Evolutionary conservation across 208 protist species (phyloP).

Genomic region (Vickermania spadyakhi): DNA sequence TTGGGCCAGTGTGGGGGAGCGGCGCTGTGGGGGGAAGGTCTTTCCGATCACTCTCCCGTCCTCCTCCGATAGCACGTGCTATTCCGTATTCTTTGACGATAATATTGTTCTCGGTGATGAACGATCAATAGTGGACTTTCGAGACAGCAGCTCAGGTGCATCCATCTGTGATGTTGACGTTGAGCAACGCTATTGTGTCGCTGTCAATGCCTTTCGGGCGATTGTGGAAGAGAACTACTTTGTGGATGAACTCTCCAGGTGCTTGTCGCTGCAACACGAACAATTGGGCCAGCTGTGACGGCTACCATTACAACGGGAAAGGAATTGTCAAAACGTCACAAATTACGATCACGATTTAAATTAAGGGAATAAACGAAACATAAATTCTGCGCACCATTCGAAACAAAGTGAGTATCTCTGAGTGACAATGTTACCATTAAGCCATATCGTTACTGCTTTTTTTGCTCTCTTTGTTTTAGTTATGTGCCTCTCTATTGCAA

Average conservation of each 20-base stretch:
- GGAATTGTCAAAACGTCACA: too few relatives aligned
- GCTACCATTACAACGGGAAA: too few relatives aligned
- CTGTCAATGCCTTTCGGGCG: slow-evolving; percentile 71
- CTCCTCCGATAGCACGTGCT: slow-evolving; percentile 5
- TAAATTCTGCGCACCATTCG: too few relatives aligned
- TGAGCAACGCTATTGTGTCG: slow-evolving; percentile 63
- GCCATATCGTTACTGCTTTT: too few relatives aligned
- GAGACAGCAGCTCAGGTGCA: slow-evolving; percentile 27
- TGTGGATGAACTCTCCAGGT: slow-evolving; percentile 39
- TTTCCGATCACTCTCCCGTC: slow-evolving; percentile 35
- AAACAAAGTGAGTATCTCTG: too few relatives aligned
- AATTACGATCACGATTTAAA: too few relatives aligned
- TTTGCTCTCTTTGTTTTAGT: too few relatives aligned
- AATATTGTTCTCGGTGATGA: slow-evolving; percentile 83
- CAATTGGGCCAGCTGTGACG: too few relatives aligned
- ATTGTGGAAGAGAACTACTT: slow-evolving; percentile 83
- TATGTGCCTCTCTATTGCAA: neutral
- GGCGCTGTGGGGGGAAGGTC: slow-evolving; percentile 70
- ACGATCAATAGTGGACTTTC: slow-evolving; percentile 81
- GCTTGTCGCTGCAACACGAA: slow-evolving; percentile 29
- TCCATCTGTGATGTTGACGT: slow-evolving; percentile 29
- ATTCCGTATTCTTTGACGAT: slow-evolving; percentile 85
- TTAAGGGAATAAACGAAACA: too few relatives aligned
- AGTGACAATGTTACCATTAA: too few relatives aligned
- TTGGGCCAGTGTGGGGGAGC: slow-evolving; percentile 74